phyloP scores from a whole-genome alignment of 1,139 yeast genomes.

The Yamadazyma diddensiae region DNA sequence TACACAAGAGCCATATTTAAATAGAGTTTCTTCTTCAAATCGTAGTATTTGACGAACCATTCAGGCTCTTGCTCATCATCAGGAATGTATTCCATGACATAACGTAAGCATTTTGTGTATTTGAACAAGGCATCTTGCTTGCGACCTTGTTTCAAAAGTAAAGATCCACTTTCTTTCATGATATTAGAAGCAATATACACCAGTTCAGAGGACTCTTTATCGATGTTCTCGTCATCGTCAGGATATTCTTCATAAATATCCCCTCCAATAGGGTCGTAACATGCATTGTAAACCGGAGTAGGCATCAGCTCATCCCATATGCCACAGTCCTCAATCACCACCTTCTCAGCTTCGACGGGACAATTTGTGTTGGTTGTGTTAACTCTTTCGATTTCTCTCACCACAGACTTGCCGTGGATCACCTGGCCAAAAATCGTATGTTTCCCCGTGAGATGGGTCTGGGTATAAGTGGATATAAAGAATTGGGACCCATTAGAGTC shows the following conservation, averaged over 20 bases:
- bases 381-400: conserved; percentile 60
- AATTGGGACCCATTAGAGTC: conserved; percentile 72
- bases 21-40: conserved; percentile 58
- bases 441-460: conserved; percentile 71
- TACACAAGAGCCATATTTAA: conserved; percentile 56
- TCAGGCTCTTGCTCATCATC: conserved; percentile 64
- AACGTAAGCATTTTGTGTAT: conserved; percentile 61
- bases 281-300: conserved; percentile 60
- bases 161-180: conserved; percentile 66
- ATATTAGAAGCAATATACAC: conserved; percentile 49
- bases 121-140: conserved; percentile 54
- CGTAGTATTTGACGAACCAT: conserved; percentile 46
- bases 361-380: conserved; percentile 40
- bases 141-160: conserved; percentile 53
- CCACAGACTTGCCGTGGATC: conserved; percentile 63
- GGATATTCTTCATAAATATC: conserved; percentile 76
- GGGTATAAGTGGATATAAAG: conserved; percentile 69
- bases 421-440: conserved; percentile 77
- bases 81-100: conserved; percentile 68
- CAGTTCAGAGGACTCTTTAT: conserved; percentile 53
- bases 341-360: conserved; percentile 30
- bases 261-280: conserved; percentile 59
- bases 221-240: conserved; percentile 60
- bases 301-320: conserved; percentile 52
- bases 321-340: conserved; percentile 65